Conservation (phyloP, 2,329 filamentous ascomycete genomes). For the Periconia sp. region DNA sequence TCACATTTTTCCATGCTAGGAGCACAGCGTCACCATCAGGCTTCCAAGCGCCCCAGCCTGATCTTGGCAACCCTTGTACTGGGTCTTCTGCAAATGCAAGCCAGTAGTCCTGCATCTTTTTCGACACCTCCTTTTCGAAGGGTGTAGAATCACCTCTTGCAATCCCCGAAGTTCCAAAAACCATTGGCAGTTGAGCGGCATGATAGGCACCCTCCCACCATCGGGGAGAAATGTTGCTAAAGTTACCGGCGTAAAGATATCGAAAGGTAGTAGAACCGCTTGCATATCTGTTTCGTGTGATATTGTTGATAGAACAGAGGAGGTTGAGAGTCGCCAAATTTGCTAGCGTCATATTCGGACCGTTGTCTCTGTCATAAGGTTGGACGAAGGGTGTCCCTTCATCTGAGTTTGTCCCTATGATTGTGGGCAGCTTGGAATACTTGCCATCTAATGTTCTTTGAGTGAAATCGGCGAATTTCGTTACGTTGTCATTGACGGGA, state of each 20-base stretch:
- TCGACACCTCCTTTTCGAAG: slow-evolving; percentile 38
- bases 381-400: slow-evolving; percentile 42
- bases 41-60: slow-evolving; percentile 43
- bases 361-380: slow-evolving; percentile 37
- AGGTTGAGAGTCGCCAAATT: slow-evolving; percentile 32
- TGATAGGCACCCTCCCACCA: slow-evolving; percentile 4
- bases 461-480: not conserved
- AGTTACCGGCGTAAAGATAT: slow-evolving; percentile 5
- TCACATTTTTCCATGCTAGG: slow-evolving; percentile 15
- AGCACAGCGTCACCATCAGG: slow-evolving; percentile 28
- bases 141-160: slow-evolving; percentile 29
- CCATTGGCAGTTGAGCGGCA: slow-evolving; percentile 1
- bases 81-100: slow-evolving; percentile 45
- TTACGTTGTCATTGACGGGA: slow-evolving; percentile 33
- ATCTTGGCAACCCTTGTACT: slow-evolving; percentile 28
- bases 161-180: slow-evolving; percentile 44
- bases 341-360: slow-evolving; percentile 26
- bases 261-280: slow-evolving; percentile 36
- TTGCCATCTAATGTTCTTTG: too few relatives aligned
- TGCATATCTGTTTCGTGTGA: slow-evolving; percentile 30
- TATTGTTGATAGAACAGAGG: slow-evolving; percentile 38
- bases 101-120: slow-evolving; percentile 46
- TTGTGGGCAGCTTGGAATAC: slow-evolving; percentile 44
- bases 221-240: slow-evolving; percentile 5
- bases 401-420: slow-evolving; percentile 42